phyloP scores from a whole-genome alignment of 768 basidiomycete species.

The Tubosaeta brunneosetosa region DNA sequence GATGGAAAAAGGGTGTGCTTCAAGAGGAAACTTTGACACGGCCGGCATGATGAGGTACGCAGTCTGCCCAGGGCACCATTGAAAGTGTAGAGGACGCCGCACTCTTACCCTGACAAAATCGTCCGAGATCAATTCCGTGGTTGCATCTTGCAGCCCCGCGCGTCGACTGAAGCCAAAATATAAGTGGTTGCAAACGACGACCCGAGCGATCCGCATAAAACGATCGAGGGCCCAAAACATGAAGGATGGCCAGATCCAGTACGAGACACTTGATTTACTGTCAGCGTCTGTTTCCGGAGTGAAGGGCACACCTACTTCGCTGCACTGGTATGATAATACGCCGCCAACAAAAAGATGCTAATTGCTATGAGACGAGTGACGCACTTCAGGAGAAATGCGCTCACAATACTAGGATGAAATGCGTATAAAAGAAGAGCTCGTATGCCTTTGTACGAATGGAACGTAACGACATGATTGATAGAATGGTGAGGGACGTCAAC shows the following conservation, averaged over 20 bases:
- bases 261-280: constrained; percentile 8
- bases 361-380: constrained; percentile 4
- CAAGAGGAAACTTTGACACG: constrained; percentile 41
- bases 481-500: constrained; percentile 35
- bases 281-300: neutral
- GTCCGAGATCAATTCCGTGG: constrained; percentile 40
- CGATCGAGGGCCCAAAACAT: constrained; percentile 43
- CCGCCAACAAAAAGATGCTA: constrained; percentile 34
- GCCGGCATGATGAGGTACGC: constrained; percentile 48
- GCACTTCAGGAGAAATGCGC: neutral
- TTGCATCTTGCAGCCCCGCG: constrained; percentile 32
- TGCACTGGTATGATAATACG: constrained; percentile 38
- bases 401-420: constrained; percentile 42
- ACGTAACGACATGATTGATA: constrained; percentile 45
- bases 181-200: constrained; percentile 40
- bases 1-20: constrained; percentile 63
- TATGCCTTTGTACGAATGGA: constrained; percentile 44
- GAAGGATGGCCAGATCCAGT: constrained; percentile 31
- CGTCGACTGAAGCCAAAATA: constrained; percentile 31
- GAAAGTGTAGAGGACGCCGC: constrained; percentile 42
- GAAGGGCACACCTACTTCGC: constrained; percentile 8
- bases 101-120: constrained; percentile 46
- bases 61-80: constrained; percentile 52
- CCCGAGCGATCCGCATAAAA: constrained; percentile 41
- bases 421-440: constrained; percentile 49